These are phyloP conservation scores for Trichophyton rubrum DNA, from an alignment of 2,329 filamentous ascomycete species.

Conservation along the genomic window DNA sequence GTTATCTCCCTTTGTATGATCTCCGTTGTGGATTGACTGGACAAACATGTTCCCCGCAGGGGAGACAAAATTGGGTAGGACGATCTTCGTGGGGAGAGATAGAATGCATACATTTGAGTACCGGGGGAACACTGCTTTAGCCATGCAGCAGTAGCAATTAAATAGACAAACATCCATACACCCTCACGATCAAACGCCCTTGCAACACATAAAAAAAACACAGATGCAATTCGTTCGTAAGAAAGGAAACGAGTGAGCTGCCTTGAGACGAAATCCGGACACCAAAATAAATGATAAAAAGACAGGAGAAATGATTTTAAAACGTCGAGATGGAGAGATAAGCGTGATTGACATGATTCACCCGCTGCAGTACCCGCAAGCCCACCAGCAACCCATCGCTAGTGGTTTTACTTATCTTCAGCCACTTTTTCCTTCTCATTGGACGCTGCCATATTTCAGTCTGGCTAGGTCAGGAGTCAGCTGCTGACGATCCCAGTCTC, in stretches of 20 bases:
- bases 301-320: neutral
- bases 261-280: neutral
- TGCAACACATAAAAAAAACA: neutral
- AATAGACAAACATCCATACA: neutral
- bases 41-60: neutral
- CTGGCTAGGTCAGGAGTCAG: neutral
- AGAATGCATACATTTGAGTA: neutral
- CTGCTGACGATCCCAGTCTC: constrained; percentile 22
- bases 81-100: neutral
- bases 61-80: neutral
- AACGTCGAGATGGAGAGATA: neutral
- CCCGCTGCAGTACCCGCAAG: neutral
- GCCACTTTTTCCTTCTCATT: neutral
- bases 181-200: neutral
- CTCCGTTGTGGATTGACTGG: neutral
- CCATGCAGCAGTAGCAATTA: neutral
- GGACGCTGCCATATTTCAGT: neutral
- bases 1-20: neutral
- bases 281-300: neutral
- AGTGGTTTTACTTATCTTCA: neutral
- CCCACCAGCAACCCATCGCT: neutral
- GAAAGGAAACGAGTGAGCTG: neutral
- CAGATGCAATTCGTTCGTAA: neutral
- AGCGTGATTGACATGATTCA: neutral
- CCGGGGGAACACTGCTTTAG: neutral